A percentile compares a stretch with the other conserved stretches of the same genome.
phyloP scores from a whole-genome alignment of 768 basidiomycete species.

The Boletus sp. region DNA sequence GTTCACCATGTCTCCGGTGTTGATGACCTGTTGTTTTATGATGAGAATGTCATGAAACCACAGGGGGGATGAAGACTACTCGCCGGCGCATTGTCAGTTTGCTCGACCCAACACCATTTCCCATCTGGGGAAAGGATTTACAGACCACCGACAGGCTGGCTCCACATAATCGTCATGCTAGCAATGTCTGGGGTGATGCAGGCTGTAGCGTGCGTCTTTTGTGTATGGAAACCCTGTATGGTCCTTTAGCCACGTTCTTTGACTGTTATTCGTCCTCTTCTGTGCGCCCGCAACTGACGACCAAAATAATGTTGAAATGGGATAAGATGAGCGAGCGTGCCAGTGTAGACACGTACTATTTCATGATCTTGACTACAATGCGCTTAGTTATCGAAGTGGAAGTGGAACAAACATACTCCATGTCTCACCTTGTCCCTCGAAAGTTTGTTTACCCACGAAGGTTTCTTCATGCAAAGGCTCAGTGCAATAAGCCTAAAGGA shows the following conservation, averaged over 20 bases:
- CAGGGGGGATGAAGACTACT: background rate
- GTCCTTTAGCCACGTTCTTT: constrained; percentile 57
- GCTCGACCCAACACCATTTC: constrained; percentile 56
- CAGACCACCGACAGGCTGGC: constrained; percentile 55
- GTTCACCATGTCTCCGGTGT: constrained; percentile 56
- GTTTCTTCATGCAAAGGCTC: too few relatives aligned
- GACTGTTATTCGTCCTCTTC: constrained; percentile 48
- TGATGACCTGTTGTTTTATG: constrained; percentile 45
- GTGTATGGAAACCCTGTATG: constrained; percentile 43
- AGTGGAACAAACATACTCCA: too few relatives aligned
- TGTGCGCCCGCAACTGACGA: constrained; percentile 45
- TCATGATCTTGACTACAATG: background rate
- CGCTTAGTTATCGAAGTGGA: too few relatives aligned
- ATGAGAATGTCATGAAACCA: background rate
- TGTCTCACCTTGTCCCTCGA: too few relatives aligned
- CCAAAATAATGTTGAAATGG: background rate
- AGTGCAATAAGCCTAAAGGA: too few relatives aligned
- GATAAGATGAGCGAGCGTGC: background rate
- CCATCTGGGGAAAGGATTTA: constrained; percentile 54
- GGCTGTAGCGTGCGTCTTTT: background rate
- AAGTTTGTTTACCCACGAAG: too few relatives aligned
- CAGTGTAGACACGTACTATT: constrained; percentile 25
- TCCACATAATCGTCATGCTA: constrained; percentile 54
- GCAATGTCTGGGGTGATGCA: constrained; percentile 55
- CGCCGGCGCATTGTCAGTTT: constrained; percentile 57